Conservation (phyloP, 768 basidiomycete species). For the Imleria badia region DNA sequence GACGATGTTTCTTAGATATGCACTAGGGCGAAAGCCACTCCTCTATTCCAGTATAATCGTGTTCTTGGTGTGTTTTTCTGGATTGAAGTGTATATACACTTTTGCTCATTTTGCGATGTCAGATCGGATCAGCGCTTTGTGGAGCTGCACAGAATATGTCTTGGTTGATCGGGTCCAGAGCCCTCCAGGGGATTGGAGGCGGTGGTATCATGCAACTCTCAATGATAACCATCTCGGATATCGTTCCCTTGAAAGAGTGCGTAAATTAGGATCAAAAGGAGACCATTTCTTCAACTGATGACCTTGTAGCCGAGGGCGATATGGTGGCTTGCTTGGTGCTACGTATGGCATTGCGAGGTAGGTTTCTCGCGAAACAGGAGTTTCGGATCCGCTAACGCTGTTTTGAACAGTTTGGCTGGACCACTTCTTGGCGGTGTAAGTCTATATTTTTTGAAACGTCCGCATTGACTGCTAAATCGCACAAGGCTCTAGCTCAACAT, state of each 20-base stretch:
- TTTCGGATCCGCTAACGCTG: background rate
- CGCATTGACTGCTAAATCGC: too few relatives aligned
- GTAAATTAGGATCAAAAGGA: background rate
- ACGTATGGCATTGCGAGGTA: conserved; percentile 71
- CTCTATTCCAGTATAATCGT: conserved; percentile 62
- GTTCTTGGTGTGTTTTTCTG: conserved; percentile 43
- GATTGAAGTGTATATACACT: background rate
- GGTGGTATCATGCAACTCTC: conserved; percentile 75
- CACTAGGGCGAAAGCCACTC: conserved; percentile 61
- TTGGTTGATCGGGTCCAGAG: conserved; percentile 74
- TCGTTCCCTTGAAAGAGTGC: conserved; percentile 75
- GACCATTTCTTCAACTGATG: conserved; percentile 15
- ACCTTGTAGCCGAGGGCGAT: conserved; percentile 65
- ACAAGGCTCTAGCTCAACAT: conserved; percentile 44
- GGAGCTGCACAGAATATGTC: conserved; percentile 76
- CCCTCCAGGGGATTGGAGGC: conserved; percentile 80
- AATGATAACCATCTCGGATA: conserved; percentile 78
- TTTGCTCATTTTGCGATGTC: background rate
- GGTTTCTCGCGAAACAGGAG: background rate
- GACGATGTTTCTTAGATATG: background rate
- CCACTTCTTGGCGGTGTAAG: conserved; percentile 80
- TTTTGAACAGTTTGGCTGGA: conserved; percentile 51
- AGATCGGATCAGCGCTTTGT: conserved; percentile 78
- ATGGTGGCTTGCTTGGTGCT: conserved; percentile 67
- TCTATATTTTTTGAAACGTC: background rate